Evolutionary conservation across 306 rosid species (phyloP).

Genomic region (barrel medic (Medicago truncatula)): DNA sequence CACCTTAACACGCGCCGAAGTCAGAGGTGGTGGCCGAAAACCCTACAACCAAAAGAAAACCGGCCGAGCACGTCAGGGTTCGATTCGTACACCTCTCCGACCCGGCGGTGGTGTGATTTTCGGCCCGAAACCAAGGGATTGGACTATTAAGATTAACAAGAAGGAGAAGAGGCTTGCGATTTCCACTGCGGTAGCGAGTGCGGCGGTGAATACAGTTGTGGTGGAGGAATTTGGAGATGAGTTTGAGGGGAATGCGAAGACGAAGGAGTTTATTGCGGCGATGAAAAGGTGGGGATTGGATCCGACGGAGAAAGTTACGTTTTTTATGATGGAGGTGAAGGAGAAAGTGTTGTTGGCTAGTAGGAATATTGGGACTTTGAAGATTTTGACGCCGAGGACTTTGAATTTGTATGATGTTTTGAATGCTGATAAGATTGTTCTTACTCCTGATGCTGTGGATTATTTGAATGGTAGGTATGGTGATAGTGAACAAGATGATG

Average conservation of each 20-base stretch:
- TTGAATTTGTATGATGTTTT: slow-evolving; percentile 83
- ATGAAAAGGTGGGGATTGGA: slow-evolving; percentile 91
- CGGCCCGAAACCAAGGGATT: slow-evolving; percentile 92
- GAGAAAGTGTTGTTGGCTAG: slow-evolving; percentile 75
- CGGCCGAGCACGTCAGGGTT: slow-evolving; percentile 85
- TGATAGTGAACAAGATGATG: slow-evolving; percentile 47
- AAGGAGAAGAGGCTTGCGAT: slow-evolving; percentile 92
- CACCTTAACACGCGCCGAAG: slow-evolving; percentile 86
- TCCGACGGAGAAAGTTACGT: slow-evolving; percentile 76
- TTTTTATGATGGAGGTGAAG: slow-evolving; percentile 72
- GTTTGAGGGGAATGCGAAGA: slow-evolving; percentile 84
- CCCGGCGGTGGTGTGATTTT: slow-evolving; percentile 92
- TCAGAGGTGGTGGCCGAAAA: slow-evolving; percentile 81
- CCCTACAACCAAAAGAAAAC: slow-evolving; percentile 90
- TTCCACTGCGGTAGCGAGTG: slow-evolving; percentile 85
- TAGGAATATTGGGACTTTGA: slow-evolving; percentile 82
- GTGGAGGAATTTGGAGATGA: slow-evolving; percentile 80
- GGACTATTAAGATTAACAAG: slow-evolving; percentile 83
- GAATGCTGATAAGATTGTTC: slow-evolving; percentile 84
- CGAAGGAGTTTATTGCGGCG: slow-evolving; percentile 84
- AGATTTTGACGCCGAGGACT: slow-evolving; percentile 87
- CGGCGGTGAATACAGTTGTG: slow-evolving; percentile 70
- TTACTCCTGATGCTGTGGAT: slow-evolving; percentile 73
- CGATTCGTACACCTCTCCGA: slow-evolving; percentile 75
- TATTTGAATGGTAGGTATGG: slow-evolving; percentile 84